Evolutionary conservation across 352 stramenopile species (phyloP), one percentile per base, ranked within the genome.

Genomic region (Phytophthora hybrid): DNA sequence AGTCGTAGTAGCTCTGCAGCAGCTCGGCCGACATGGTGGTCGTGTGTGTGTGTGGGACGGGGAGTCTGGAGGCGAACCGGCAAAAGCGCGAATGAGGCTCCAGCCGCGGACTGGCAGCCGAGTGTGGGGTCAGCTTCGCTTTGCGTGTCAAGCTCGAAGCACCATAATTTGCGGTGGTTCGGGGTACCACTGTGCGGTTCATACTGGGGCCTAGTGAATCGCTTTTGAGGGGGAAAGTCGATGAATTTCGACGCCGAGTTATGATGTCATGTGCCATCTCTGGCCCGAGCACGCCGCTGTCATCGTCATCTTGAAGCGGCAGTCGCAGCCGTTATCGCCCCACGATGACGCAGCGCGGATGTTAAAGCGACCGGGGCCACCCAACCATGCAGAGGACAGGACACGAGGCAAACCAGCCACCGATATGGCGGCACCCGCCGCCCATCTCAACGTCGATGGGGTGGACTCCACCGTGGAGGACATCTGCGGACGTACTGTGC

Each of bases 1-100:
- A 94, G 14, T 72, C 64, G 51, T 88, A 79, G 72, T 89, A 91
- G 47, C 54, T 77, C 69, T 84, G 64, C 52, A 85, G 47, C 66
- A 88, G 55, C 19, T 83, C 73, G 11, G 53, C 39, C 55, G 71
- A 60, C 77, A 84, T 81, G 47, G 8, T 54, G 44, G 16, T 23
- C 18, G 44, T 16, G 44, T 21, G 44, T 21, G 44, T 10, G 18
- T 21, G 44, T 14, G 55, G 32, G 34, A 37, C 51, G 47, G 67
- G 21, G 59, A 32, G 65, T 66, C 47, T 54, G 47, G 47, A 13
- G 44, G 57, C 57, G 64, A 68, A 65, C 63, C 9, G 71, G 72
- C 72, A 79, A 79, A 79, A 73, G 67, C 67, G 72, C 72, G 69
- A 79, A 79, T 79, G 72, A 73, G 32, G 26, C 26, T 34, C 66